Evolutionary conservation across 768 basidiomycete genomes (phyloP).

Genomic region (Termitomyces eurrhizus): DNA sequence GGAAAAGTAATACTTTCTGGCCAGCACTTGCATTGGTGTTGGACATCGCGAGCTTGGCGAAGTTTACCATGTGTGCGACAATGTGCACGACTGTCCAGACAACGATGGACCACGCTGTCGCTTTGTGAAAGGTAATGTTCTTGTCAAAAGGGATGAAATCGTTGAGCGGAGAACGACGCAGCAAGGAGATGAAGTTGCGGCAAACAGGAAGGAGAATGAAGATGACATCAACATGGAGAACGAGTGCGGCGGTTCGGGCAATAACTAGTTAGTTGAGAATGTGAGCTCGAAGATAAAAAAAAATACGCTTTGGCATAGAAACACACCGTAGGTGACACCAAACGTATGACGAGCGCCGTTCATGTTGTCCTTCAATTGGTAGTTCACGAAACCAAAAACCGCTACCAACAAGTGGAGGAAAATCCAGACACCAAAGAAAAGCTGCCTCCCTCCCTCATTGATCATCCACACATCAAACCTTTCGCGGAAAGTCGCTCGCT

Average conservation of each 20-base stretch:
- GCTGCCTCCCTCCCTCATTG: constrained; percentile 77
- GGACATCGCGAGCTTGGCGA: constrained; percentile 57
- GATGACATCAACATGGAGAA: constrained; percentile 87
- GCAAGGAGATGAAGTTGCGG: constrained; percentile 88
- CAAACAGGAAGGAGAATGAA: constrained; percentile 95
- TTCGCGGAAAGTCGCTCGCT: constrained; percentile 38
- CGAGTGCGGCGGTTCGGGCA: constrained; percentile 84
- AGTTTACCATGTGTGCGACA: constrained; percentile 84
- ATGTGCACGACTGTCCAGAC: constrained; percentile 73
- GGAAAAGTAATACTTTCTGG: constrained; percentile 63
- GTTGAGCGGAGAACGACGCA: constrained; percentile 84
- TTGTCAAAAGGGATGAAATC: constrained; percentile 90
- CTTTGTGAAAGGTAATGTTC: constrained; percentile 88
- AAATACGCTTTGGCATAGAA: constrained; percentile 20
- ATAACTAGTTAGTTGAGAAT: constrained; percentile 47
- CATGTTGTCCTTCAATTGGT: constrained; percentile 76
- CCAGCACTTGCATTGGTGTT: constrained; percentile 51
- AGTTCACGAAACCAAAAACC: constrained; percentile 73
- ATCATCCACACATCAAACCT: constrained; percentile 83
- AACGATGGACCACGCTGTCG: constrained; percentile 89
- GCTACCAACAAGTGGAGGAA: constrained; percentile 78
- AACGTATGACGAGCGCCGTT: constrained; percentile 62
- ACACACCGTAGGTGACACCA: constrained; percentile 74
- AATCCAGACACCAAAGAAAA: constrained; percentile 82
- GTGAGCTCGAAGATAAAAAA: constrained; percentile 33